Conservation (phyloP, 768 basidiomycete species). For the Suillus occidentalis region DNA sequence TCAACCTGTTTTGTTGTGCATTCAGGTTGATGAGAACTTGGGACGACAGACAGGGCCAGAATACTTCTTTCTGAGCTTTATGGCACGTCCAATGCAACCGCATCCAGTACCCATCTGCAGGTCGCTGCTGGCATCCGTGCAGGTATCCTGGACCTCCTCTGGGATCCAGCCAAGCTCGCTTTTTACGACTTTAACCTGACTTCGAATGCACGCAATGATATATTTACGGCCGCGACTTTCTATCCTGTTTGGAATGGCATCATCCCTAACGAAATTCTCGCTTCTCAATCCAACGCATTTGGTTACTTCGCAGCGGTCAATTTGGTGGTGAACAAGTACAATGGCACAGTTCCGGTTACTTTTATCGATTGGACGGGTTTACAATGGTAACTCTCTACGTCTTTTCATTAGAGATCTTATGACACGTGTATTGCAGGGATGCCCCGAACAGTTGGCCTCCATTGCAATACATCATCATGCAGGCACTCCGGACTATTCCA, state of each 20-base stretch:
- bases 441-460: slow-evolving; percentile 90
- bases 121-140: slow-evolving; percentile 58
- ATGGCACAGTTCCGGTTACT: slow-evolving; percentile 82
- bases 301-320: slow-evolving; percentile 73
- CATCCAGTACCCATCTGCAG: slow-evolving; percentile 49
- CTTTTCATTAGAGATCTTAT: background rate
- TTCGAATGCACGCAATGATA: slow-evolving; percentile 56
- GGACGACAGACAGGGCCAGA: slow-evolving; percentile 59
- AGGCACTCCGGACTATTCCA: slow-evolving; percentile 75
- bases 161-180: slow-evolving; percentile 79
- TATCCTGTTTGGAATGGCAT: slow-evolving; percentile 90
- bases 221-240: slow-evolving; percentile 77
- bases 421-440: slow-evolving; percentile 48
- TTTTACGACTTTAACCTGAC: slow-evolving; percentile 91
- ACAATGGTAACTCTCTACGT: slow-evolving; percentile 60
- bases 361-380: slow-evolving; percentile 70
- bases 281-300: slow-evolving; percentile 59
- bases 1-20: slow-evolving; percentile 13
- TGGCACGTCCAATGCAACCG: slow-evolving; percentile 40
- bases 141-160: slow-evolving; percentile 83
- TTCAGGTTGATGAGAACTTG: slow-evolving; percentile 6
- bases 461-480: slow-evolving; percentile 77
- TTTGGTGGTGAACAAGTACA: slow-evolving; percentile 80
- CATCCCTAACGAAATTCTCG: slow-evolving; percentile 67
- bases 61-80: slow-evolving; percentile 63